Evolutionary conservation across 177 flowering plant species (phyloP).

Genomic region (Vitis hybrid): DNA sequence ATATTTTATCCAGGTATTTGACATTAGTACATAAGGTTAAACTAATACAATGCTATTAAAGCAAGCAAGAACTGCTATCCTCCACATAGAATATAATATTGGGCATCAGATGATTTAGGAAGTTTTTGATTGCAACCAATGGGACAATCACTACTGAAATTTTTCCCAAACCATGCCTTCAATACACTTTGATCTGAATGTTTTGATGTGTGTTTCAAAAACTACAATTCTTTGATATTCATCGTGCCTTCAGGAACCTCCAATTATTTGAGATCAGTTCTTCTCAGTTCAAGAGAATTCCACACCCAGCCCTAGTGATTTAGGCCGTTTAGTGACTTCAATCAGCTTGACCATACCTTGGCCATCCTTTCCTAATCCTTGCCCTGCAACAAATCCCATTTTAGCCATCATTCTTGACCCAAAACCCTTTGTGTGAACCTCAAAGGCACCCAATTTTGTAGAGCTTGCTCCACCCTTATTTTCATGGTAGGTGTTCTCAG

Average conservation of each 20-base stretch:
- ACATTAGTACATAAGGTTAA: too few species aligned
- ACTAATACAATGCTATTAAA: too few species aligned
- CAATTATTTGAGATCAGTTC: slow-evolving; percentile 14
- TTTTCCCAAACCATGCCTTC: slow-evolving; percentile 74
- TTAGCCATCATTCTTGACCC: slow-evolving; percentile 98
- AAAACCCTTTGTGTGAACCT: slow-evolving; percentile 91
- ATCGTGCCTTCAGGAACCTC: slow-evolving; percentile 5
- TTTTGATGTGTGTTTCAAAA: slow-evolving; percentile 84
- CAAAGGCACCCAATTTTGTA: slow-evolving; percentile 59
- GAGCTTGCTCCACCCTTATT: slow-evolving; percentile 22
- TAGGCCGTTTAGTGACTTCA: slow-evolving; percentile 79
- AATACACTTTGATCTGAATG: slow-evolving; percentile 83
- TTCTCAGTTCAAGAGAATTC: slow-evolving; percentile 32
- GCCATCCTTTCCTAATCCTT: slow-evolving; percentile 87
- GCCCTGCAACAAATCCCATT: slow-evolving; percentile 91
- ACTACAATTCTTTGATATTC: slow-evolving; percentile 33
- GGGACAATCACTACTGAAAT: slow-evolving; percentile 80
- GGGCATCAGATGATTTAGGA: slow-evolving; percentile 38
- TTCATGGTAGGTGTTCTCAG: slow-evolving; percentile 12
- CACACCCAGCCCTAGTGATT: slow-evolving; percentile 83
- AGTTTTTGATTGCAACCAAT: slow-evolving; percentile 51
- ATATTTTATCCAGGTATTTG: too few species aligned
- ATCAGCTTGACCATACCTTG: slow-evolving; percentile 75
- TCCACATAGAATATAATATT: too few species aligned
- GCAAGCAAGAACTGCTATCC: too few species aligned